Base-by-base conservation (phyloP, 2,329 filamentous ascomycete species). In the Talaromyces amestolkiae region DNA sequence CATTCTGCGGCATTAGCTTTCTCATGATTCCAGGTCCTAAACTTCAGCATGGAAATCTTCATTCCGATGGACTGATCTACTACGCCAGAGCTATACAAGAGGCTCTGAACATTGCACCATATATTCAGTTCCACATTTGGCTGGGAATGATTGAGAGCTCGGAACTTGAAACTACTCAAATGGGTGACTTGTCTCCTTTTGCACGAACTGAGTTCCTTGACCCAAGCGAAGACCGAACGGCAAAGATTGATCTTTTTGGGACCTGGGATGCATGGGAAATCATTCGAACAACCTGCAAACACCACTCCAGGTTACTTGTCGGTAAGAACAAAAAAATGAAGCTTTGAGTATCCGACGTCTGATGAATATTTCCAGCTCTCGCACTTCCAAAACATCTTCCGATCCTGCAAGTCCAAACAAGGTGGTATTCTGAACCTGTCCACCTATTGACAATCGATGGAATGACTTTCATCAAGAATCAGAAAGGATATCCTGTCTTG, bases 251-350 rank as follows among this genome's bases (percentile, higher is more conserved):
- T 72, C 77, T 91, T 0, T 95, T 92, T 77, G 89, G 89, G 62
- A 85, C 89, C 2, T 99, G 96, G 96, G 93, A 98, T 78, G 89
- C 91, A 1, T 99, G 95, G 95, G 90, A 99, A 76, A 84, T 89
- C 24, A 90, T 99, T 72, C 86, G 95, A 62, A 89, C 89, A 62
- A 83, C 92, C 65, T 97, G 93, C 85, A 90, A 89, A 79, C 98
- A 99, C 79, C 90, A 89, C 77, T 80, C 85, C 65, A 87, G 92
- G 75, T 83, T 99, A 43, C 90, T 88, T 72, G 87, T 97, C 78
- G 91, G 94, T 97, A 89, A 82, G 92, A 76, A 73, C 64, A 37
- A 13, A 19, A 1, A 39, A 31, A 6, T 45, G 24, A 35, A 54
- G 13, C 3, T 37, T 2, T 15, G 9, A 3, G 3, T 9, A 33